Base-by-base conservation (phyloP, 371 early-diverging fungal genomes). In the Phascolomyces articulosus region DNA sequence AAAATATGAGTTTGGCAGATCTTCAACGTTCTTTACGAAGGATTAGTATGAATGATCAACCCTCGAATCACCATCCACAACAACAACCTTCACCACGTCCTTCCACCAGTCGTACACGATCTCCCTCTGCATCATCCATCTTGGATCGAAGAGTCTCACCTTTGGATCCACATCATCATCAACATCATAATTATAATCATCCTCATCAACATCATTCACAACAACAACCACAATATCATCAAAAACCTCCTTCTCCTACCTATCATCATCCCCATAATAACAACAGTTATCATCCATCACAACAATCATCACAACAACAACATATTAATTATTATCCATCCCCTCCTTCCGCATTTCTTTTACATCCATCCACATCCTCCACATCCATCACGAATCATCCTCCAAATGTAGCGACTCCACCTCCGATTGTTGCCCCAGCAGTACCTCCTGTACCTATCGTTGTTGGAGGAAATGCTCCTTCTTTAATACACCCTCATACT, bases 1-100 rank as follows among this genome's bases (percentile, higher is more conserved):
- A 72, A 67, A 70, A 75, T 2, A 72, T 71, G 69, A 75, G 74
- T 48, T 51, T 78, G 4, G 76, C 76, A 16, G 79, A 78, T 57
- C 40, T 78, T 13, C 72, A 71, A 26, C 70, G 66, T 21, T 71
- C 71, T 24, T 40, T 78, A 11, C 53, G 62, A 23, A 67, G 68
- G 11, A 49, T 56, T 15, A 68, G 64, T 41, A 64, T 65, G n/a
- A 48, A 60, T 62, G 63, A 65, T 18, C 18, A 40, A 28, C 28
- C 21, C 20, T 26, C 23, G n/a, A 56, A 60, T 2, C 58, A 56
- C 20, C 49, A 60, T 20, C 63, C 68, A 29, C 67, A 66, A 40
- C 55, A 54, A 49, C 47, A 61, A 24, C 26, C 41, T 13, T 16
- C 4, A 6, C 16, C 15, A 44, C 44, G 16, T n/a, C 44, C 44